These are phyloP conservation scores for Myrica gale DNA, from an alignment of 306 rosid genomes.

Conservation along the genomic window DNA sequence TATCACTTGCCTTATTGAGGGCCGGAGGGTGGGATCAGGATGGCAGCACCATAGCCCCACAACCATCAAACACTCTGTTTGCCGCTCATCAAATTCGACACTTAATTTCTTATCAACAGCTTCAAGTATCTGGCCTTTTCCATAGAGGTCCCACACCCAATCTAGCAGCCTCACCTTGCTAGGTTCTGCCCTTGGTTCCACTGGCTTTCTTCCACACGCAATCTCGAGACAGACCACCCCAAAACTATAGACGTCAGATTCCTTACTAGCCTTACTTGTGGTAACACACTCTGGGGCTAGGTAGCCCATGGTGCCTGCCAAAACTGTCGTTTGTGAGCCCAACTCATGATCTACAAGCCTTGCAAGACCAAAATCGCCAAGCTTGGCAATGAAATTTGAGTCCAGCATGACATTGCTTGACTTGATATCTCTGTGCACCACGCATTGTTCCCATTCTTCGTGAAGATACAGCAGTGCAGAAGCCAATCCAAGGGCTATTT, in stretches of 20 bases:
- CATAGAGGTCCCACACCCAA: too few relatives aligned
- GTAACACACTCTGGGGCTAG: slow-evolving; percentile 70
- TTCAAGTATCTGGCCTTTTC: too few relatives aligned
- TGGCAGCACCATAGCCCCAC: slow-evolving; percentile 82
- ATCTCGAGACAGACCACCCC: slow-evolving; percentile 76
- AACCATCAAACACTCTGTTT: slow-evolving; percentile 48
- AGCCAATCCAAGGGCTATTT: slow-evolving; percentile 60
- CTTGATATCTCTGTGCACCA: slow-evolving; percentile 75
- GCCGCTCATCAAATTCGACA: slow-evolving; percentile 42
- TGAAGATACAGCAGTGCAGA: slow-evolving; percentile 66
- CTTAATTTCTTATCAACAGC: slow-evolving; percentile 36
- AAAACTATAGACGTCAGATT: slow-evolving; percentile 68
- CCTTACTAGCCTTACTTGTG: slow-evolving; percentile 70
- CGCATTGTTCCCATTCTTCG: slow-evolving; percentile 85
- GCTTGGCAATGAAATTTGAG: slow-evolving; percentile 62
- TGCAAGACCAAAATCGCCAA: slow-evolving; percentile 80
- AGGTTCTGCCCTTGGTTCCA: too few relatives aligned
- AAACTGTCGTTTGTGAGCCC: slow-evolving; percentile 67
- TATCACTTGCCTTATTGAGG: slow-evolving; percentile 64
- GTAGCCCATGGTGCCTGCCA: slow-evolving; percentile 78
- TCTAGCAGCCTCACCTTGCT: too few relatives aligned
- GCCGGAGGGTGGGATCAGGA: slow-evolving; percentile 55
- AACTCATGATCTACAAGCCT: slow-evolving; percentile 66
- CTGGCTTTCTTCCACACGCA: too few relatives aligned
- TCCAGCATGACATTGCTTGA: slow-evolving; percentile 76